Percentiles rank a stretch among this genome's conserved stretches.
Evolutionary conservation across 441 rosid genomes (phyloP).

Genomic region (Geranium incanum): DNA sequence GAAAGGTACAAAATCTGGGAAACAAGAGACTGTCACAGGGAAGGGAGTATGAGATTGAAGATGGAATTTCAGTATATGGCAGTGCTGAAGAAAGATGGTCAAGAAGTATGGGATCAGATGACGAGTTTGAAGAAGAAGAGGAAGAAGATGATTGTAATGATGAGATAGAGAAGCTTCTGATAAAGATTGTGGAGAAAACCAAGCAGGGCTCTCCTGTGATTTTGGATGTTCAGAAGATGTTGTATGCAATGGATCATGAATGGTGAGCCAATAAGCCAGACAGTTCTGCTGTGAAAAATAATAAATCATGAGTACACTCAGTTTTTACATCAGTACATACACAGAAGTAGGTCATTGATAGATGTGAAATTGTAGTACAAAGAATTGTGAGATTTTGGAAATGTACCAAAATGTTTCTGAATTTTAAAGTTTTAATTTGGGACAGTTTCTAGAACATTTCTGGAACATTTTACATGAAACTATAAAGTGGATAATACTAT

Average conservation of each 20-base stretch:
- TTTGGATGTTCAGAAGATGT: slow-evolving; percentile 7
- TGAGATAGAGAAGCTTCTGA: slow-evolving; percentile 7
- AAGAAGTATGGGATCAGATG: slow-evolving; percentile 16
- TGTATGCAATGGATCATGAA: slow-evolving; percentile 3
- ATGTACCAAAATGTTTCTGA: too few relatives aligned
- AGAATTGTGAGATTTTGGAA: too few relatives aligned
- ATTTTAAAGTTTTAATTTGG: too few relatives aligned
- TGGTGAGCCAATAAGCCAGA: background rate
- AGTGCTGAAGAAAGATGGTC: background rate
- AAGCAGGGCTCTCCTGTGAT: slow-evolving; percentile 11
- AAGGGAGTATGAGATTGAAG: background rate
- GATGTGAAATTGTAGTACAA: too few relatives aligned
- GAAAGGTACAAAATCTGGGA: background rate
- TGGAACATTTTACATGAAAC: too few relatives aligned
- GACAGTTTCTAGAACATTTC: too few relatives aligned
- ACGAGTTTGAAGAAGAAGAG: background rate
- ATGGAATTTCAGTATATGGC: background rate
- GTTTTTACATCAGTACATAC: too few relatives aligned
- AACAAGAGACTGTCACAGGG: background rate
- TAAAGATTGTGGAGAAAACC: slow-evolving; percentile 14
- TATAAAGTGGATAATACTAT: too few relatives aligned
- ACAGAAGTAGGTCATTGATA: too few relatives aligned
- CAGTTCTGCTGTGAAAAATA: too few relatives aligned
- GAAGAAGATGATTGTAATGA: slow-evolving; percentile 15
- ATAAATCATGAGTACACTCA: too few relatives aligned